These are phyloP conservation scores for Ogataea glucozyma DNA, from an alignment of 805 yeast genomes.

Conservation along the genomic window DNA sequence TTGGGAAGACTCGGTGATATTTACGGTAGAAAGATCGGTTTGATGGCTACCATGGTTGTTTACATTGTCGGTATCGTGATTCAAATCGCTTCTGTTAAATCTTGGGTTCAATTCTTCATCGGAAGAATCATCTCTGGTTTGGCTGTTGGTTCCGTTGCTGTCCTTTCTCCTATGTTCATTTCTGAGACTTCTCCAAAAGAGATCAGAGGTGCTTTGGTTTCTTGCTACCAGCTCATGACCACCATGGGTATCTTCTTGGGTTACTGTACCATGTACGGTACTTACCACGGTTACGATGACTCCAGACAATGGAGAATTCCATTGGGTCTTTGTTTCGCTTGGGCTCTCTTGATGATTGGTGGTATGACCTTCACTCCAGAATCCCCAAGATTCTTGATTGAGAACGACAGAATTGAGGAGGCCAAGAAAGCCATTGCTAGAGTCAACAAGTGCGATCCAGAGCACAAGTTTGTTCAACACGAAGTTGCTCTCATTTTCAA, in stretches of 20 bases:
- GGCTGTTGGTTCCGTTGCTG: conserved; percentile 56
- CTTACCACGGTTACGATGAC: conserved; percentile 48
- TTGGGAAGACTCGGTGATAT: conserved; percentile 59
- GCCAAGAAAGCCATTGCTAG: conserved; percentile 57
- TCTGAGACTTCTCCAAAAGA: conserved; percentile 71
- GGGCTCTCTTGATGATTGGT: conserved; percentile 51
- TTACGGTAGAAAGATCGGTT: conserved; percentile 59
- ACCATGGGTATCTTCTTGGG: conserved; percentile 73
- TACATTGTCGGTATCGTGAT: conserved; percentile 62
- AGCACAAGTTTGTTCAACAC: conserved; percentile 53
- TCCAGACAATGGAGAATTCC: conserved; percentile 72
- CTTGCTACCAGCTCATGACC: conserved; percentile 68
- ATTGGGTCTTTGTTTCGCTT: conserved; percentile 48
- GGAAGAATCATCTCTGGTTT: conserved; percentile 62
- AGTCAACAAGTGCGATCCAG: conserved; percentile 55
- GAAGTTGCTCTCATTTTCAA: conserved; percentile 58
- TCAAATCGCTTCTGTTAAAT: conserved; percentile 53
- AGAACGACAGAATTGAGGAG: conserved; percentile 48
- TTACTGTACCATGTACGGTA: conserved; percentile 65
- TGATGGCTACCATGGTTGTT: conserved; percentile 52
- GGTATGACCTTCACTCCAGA: conserved; percentile 67
- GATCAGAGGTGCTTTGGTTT: conserved; percentile 69
- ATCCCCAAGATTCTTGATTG: conserved; percentile 65
- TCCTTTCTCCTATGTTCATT: conserved; percentile 57
- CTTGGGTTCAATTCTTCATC: conserved; percentile 65